Evolutionary conservation across 1,139 yeast species (phyloP).

Genomic region (Chernovozyma sophiae-reginae): DNA sequence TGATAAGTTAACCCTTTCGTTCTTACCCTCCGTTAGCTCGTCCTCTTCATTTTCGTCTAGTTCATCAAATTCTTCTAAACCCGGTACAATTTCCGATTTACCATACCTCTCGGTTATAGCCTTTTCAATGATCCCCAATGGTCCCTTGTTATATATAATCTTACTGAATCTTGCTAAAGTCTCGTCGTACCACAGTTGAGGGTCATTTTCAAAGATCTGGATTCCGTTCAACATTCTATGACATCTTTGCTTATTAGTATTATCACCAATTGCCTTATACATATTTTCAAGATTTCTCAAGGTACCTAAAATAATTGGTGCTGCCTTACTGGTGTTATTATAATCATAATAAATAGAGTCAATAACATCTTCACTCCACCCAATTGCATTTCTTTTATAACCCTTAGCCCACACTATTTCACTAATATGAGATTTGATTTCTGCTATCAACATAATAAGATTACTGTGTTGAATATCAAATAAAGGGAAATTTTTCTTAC

Average conservation of each 20-base stretch:
- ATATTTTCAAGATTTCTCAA: constrained; percentile 28
- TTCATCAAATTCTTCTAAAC: constrained; percentile 41
- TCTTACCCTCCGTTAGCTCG: background rate
- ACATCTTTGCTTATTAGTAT: constrained; percentile 25
- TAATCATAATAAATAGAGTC: constrained; percentile 34
- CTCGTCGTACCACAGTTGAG: constrained; percentile 30
- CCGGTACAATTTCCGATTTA: constrained; percentile 27
- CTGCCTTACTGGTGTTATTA: constrained; percentile 24
- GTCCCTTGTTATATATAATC: constrained; percentile 39
- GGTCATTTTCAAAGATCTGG: constrained; percentile 5
- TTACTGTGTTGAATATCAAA: constrained; percentile 35
- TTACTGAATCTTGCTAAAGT: constrained; percentile 33
- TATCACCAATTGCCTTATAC: constrained; percentile 28
- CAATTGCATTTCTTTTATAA: constrained; percentile 47
- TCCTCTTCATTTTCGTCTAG: constrained; percentile 33
- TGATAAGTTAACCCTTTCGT: too few species aligned
- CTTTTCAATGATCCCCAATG: constrained; percentile 42
- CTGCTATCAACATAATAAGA: constrained; percentile 26
- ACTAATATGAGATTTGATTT: constrained; percentile 54
- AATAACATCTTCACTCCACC: constrained; percentile 59
- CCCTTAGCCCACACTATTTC: constrained; percentile 66
- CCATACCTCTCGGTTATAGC: constrained; percentile 41
- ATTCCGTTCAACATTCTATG: constrained; percentile 9
- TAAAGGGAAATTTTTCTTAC: constrained; percentile 33
- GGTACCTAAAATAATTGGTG: constrained; percentile 29